Base-by-base conservation (phyloP, 2,329 filamentous ascomycete species). In the Paecilomyces formosus region DNA sequence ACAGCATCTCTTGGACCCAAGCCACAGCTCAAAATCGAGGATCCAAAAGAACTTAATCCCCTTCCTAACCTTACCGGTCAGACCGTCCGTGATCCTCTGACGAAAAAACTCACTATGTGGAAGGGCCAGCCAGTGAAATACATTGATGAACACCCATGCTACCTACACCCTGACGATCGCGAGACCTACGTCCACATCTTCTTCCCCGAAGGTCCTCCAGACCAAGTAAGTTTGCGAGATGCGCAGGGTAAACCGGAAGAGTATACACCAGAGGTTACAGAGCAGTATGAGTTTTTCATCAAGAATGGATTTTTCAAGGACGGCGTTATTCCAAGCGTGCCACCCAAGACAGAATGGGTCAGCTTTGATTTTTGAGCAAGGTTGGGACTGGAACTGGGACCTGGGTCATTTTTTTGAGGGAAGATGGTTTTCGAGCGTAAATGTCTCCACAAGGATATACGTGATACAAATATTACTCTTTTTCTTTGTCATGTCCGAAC, bases 301-400 rank as follows among this genome's bases (percentile, higher is more conserved):
- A 79, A 84, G 62, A 83, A 83, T 21, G 90, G 90, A 0, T 74
- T 71, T 31, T 96, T 96, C 71, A 80, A 82, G 50, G 85, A 85
- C 35, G 88, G 87, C 0, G 66, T 86, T 6, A 88, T 96, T 76
- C 92, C 92, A 0, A 81, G 88, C 65, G 76, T 91, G 53, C 90
- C 92, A 21, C 92, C 92, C 0, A 87, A 86, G 73, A 81, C 85
- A 61, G 90, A 93, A 68, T 93, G 86, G 79, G 86, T 85, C 63
- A 74, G 77, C 28, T 93, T 88, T 83, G 85, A 90, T 68, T 86
- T 93, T 66, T 92, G 72, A 77, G 50, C 11, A 28, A 28, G 4
- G 26, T 24, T 28, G 21, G 50, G 50, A 28, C 1, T 24, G 50
- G 13, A 26, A 28, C 5, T 13, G 50, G 26, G 28, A 28, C 6